Base-by-base conservation (phyloP, 2,329 filamentous ascomycete genomes). In the Cladophialophora chaetospira region DNA sequence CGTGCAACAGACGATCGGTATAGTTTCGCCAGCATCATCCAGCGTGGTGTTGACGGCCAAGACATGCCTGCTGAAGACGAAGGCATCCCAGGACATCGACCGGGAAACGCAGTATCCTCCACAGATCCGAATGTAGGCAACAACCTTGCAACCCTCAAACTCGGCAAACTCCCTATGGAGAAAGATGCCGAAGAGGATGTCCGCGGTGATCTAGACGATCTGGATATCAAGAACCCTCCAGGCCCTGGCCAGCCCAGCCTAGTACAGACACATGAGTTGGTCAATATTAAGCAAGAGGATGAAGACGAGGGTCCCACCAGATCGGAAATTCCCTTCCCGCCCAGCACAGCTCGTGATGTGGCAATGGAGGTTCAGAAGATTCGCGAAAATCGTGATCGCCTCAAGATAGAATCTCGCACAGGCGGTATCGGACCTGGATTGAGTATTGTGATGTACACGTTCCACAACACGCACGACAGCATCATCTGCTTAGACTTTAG, bases 401-500 rank as follows among this genome's bases (percentile, higher is more conserved):
- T 97, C 71, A 88, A 85, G 69, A 93, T 97, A 55, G 89, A 96
- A 58, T 85, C 87, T 17, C 84, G 88, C 29, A 93, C 89, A 10
- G 89, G 91, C 13, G 93, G 92, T 6, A 82, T 92, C 48, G 91
- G 92, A 11, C 85, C 91, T 53, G 86, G 87, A 23, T 81, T 97
- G 58, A 96, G 91, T 67, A 87, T 95, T 21, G 94, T 90, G 78
- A 97, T 97, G 89, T 97, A 95, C 71, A 99, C 94, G 0, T 96
- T 97, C 69, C 94, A 99, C 77, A 99, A 99, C 72, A 96, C 90
- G 0, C 87, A 91, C 62, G 91, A 96, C 72, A 93, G 89, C 54
- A 83, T 96, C 57, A 91, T 90, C n/a, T 96, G 89, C 69, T 85
- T 97, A 70, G 93, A 97, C 68, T 97, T 99, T 69, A 97, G 93